phyloP scores from a whole-genome alignment of 1,139 yeast genomes.

The Diutina siamensis region DNA sequence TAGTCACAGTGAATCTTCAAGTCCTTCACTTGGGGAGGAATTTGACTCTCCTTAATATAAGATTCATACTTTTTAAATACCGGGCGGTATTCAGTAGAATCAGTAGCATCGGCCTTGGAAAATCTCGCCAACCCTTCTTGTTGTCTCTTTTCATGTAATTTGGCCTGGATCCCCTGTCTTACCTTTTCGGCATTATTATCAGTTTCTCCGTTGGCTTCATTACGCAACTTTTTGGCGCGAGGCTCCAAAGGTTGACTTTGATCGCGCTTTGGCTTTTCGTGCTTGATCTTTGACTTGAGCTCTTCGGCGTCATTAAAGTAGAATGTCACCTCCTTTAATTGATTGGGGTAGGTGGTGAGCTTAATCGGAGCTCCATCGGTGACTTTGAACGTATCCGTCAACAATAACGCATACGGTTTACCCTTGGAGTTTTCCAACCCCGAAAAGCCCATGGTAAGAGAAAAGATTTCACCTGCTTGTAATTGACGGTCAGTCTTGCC shows the following conservation, averaged over 20 bases:
- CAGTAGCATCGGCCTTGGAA: conserved; percentile 63
- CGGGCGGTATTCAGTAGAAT: conserved; percentile 53
- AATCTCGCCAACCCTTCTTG: conserved; percentile 75
- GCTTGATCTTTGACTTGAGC: conserved; percentile 14
- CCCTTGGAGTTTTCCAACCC: conserved; percentile 40
- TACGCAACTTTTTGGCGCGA: conserved; percentile 45
- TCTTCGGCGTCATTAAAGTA: conserved; percentile 56
- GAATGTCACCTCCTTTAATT: conserved; percentile 67
- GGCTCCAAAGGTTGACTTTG: background rate
- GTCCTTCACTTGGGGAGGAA: conserved; percentile 75
- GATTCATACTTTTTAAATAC: conserved; percentile 90
- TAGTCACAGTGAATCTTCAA: conserved; percentile 79
- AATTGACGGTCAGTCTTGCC: conserved; percentile 61
- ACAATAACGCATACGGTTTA: conserved; percentile 52
- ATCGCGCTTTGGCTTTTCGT: conserved; percentile 21
- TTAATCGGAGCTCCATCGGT: conserved; percentile 50
- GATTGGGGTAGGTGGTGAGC: conserved; percentile 66
- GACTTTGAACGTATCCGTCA: conserved; percentile 77
- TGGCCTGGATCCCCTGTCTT: conserved; percentile 73
- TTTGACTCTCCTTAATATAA: conserved; percentile 83
- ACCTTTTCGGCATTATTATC: conserved; percentile 57
- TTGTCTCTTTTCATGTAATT: conserved; percentile 74
- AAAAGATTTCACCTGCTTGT: conserved; percentile 63
- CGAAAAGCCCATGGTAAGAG: conserved; percentile 68
- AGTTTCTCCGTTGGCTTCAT: conserved; percentile 62